Evolutionary conservation across 140 eudicot genomes (phyloP).

Genomic region (Stevia rebaudiana): DNA sequence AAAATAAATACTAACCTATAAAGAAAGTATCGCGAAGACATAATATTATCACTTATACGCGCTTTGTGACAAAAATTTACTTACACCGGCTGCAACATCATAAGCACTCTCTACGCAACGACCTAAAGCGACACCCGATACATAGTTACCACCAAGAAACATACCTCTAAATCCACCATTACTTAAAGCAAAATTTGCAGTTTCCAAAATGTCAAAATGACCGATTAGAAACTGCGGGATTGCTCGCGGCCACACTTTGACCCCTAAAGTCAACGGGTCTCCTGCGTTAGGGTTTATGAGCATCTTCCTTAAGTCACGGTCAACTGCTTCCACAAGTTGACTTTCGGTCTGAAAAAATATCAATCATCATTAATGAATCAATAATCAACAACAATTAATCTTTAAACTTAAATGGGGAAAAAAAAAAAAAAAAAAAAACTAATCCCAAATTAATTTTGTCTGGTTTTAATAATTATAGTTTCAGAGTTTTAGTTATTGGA

Average conservation of each 20-base stretch:
- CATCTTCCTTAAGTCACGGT: slow-evolving; percentile 86
- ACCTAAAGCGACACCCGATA: slow-evolving; percentile 91
- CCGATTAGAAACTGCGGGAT: slow-evolving; percentile 86
- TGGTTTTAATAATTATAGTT: too few species aligned
- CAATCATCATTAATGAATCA: too few species aligned
- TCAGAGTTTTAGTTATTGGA: too few species aligned
- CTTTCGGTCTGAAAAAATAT: slow-evolving; percentile 47
- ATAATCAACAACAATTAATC: too few species aligned
- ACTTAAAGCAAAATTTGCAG: slow-evolving; percentile 56
- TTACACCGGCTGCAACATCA: slow-evolving; percentile 69
- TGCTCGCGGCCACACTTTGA: slow-evolving; percentile 86
- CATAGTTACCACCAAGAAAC: slow-evolving; percentile 87
- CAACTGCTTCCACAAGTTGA: slow-evolving; percentile 81
- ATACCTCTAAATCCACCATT: slow-evolving; percentile 52
- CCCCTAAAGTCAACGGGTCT: slow-evolving; percentile 62
- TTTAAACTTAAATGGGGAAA: too few species aligned
- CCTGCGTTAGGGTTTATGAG: slow-evolving; percentile 69
- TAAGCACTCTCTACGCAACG: slow-evolving; percentile 83
- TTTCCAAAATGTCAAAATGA: slow-evolving; percentile 61
- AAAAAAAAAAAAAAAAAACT: too few species aligned
- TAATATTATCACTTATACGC: slow-evolving; percentile 30
- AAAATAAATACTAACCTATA: too few species aligned
- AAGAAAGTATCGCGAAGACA: too few species aligned
- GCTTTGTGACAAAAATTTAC: slow-evolving; percentile 41
- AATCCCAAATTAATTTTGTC: too few species aligned